Percentiles rank a stretch among this genome's conserved stretches.
These are phyloP conservation scores for Pyricularia pennisetigena DNA, from an alignment of 2,329 filamentous ascomycete species.

Conservation along the genomic window DNA sequence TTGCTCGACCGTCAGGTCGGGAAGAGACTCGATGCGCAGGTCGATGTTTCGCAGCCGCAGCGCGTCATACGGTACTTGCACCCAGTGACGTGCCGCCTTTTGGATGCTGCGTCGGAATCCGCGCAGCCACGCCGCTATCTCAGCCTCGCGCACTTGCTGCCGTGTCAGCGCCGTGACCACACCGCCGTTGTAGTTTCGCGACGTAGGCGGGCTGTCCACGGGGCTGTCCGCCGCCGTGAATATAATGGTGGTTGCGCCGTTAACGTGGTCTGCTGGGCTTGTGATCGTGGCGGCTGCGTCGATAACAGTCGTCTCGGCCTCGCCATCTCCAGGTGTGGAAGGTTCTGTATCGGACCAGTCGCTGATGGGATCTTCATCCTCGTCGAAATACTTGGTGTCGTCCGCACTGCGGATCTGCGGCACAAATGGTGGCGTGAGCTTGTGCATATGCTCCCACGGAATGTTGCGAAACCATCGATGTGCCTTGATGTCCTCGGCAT, in stretches of 20 bases:
- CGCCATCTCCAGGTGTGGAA: not conserved
- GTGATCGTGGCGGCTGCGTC: not conserved
- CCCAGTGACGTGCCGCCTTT: slow-evolving; percentile 31
- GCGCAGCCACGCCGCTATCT: slow-evolving; percentile 22
- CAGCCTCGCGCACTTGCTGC: slow-evolving; percentile 11
- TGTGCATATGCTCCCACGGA: slow-evolving; percentile 67
- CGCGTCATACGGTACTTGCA: slow-evolving; percentile 38
- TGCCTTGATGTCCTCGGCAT: slow-evolving; percentile 80
- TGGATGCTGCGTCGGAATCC: slow-evolving; percentile 31
- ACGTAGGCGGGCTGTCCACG: not conserved
- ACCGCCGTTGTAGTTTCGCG: not conserved
- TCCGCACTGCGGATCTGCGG: slow-evolving; percentile 59
- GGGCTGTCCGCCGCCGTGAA: not conserved
- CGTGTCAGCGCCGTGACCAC: slow-evolving; percentile 1
- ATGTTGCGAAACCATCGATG: slow-evolving; percentile 80
- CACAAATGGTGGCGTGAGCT: slow-evolving; percentile 65
- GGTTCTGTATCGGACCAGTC: slow-evolving; percentile 27
- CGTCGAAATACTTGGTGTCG: slow-evolving; percentile 86
- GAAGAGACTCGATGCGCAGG: slow-evolving; percentile 31
- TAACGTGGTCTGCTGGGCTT: not conserved
- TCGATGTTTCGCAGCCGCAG: slow-evolving; percentile 38
- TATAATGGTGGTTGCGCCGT: not conserved
- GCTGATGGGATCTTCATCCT: slow-evolving; percentile 63
- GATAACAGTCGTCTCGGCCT: not conserved
- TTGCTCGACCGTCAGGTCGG: slow-evolving; percentile 22